A percentile compares a stretch with the other conserved stretches of the same genome.
Conservation (phyloP, 805 yeast species). For the Candida parachauliodes region DNA sequence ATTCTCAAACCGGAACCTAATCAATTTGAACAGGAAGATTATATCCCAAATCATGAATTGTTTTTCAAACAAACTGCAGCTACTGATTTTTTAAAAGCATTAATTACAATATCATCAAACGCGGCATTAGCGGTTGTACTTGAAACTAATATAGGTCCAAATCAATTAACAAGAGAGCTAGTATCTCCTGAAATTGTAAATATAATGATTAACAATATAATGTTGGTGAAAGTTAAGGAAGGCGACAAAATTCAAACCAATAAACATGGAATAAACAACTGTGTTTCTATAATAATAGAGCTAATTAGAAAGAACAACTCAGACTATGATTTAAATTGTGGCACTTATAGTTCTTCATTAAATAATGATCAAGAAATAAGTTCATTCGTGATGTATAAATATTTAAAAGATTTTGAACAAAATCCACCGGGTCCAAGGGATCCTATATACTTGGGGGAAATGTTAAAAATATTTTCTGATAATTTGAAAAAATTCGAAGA, state of each 20-base stretch:
- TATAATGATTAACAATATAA: constrained; percentile 71
- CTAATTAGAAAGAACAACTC: constrained; percentile 93
- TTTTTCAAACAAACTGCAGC: constrained; percentile 80
- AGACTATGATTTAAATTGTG: constrained; percentile 89
- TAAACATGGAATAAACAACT: constrained; percentile 87
- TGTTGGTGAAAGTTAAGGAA: constrained; percentile 30
- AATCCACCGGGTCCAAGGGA: constrained; percentile 93
- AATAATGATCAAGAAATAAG: constrained; percentile 29
- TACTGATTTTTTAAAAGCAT: constrained; percentile 91
- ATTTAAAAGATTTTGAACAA: constrained; percentile 56
- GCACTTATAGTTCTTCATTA: constrained; percentile 64
- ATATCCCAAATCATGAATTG: constrained; percentile 27
- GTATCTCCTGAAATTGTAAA: constrained; percentile 71
- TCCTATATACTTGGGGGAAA: constrained; percentile 85
- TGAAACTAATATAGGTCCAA: constrained; percentile 92
- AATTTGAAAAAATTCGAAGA: constrained; percentile 66
- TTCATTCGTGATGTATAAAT: constrained; percentile 39
- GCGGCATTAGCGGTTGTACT: constrained; percentile 66
- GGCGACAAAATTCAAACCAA: constrained; percentile 33
- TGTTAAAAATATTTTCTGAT: constrained; percentile 74
- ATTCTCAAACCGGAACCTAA: constrained; percentile 65
- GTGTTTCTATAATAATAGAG: constrained; percentile 93
- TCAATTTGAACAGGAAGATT: constrained; percentile 37
- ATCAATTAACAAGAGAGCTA: constrained; percentile 85
- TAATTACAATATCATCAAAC: constrained; percentile 90